Base-by-base conservation (phyloP, 148 eudicot genomes). In the Cornus florida region DNA sequence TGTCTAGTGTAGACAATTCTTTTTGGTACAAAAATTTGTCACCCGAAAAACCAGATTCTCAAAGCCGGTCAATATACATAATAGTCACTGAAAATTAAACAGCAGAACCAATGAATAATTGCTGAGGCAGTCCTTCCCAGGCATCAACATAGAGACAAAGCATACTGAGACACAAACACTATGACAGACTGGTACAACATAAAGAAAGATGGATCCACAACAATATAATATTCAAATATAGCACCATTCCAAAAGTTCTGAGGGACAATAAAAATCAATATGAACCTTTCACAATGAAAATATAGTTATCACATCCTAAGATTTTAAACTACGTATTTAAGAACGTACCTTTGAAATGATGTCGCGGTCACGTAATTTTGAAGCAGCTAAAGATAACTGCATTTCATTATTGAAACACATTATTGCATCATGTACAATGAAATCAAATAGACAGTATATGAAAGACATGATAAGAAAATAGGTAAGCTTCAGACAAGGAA, bases 301-400 rank as follows among this genome's bases (percentile, higher is more conserved):
- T 41, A 65, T 11, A 41, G 35, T 39, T 11, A 28, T 67, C 12
- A 16, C 19, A 48, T 32, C 20, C 56, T 0, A 35, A 3, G 19
- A 35, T 22, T 77, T 77, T 50, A 69, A 56, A 64, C 19, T 16
- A 23, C 16, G 17, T 4, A 48, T 33, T 53, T 23, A 32, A 48
- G 23, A 77, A 46, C 41, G 67, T 89, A 92, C 97, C 99, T 91
- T 93, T 11, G 99, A 95, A 71, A 86, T 9, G 35, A 92, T 79
- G 70, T 95, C 99, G 38, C 75, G 91, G 80, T 95, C 98, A 66
- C 75, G 89, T 68, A 95, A 83, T 69, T 90, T 86, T 22, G 91
- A 83, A 72, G 99, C 99, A 77, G 97, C 87, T 35, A 95, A 79
- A 41, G 94, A 89, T 68, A 95, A 80, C 99, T 95, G 97, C 86